These are phyloP conservation scores for Leccinum obscurum DNA, from an alignment of 768 basidiomycete species.

Conservation along the genomic window DNA sequence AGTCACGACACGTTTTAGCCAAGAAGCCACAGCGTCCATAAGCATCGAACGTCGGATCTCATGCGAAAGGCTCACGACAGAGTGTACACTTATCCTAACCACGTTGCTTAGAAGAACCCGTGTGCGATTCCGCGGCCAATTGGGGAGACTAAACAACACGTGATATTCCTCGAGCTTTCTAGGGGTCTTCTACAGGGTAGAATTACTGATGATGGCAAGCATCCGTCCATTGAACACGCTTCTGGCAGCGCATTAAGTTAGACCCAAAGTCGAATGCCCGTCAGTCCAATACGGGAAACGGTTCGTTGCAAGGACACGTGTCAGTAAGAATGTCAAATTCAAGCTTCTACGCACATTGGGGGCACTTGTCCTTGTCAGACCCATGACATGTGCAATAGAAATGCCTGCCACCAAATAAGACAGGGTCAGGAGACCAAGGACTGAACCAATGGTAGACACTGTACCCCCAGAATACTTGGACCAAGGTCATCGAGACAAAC, in stretches of 20 bases:
- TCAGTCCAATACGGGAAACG: constrained; percentile 5
- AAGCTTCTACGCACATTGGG: constrained; percentile 1
- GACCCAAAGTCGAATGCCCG: background rate
- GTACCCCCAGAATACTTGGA: constrained; percentile 22
- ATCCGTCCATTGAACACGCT: background rate
- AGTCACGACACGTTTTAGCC: constrained; percentile 1
- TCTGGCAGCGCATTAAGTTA: constrained; percentile 1
- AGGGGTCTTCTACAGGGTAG: constrained; percentile 5
- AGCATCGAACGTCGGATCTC: constrained; percentile 12
- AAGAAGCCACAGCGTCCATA: background rate
- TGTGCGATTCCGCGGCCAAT: constrained; percentile 28
- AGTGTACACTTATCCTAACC: background rate
- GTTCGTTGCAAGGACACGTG: constrained; percentile 9
- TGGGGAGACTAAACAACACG: constrained; percentile 13
- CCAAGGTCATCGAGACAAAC: constrained; percentile 1
- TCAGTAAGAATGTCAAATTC: constrained; percentile 2
- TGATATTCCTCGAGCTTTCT: constrained; percentile 19
- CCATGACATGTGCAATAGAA: constrained; percentile 2
- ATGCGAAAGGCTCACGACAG: constrained; percentile 9
- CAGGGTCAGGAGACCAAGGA: constrained; percentile 6
- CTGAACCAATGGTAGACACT: background rate
- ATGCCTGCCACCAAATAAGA: background rate
- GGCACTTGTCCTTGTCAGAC: background rate
- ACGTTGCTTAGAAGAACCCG: constrained; percentile 7
- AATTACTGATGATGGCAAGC: constrained; percentile 11